Base-by-base conservation (phyloP, 768 basidiomycete genomes). In the Auricularia heimuer region DNA sequence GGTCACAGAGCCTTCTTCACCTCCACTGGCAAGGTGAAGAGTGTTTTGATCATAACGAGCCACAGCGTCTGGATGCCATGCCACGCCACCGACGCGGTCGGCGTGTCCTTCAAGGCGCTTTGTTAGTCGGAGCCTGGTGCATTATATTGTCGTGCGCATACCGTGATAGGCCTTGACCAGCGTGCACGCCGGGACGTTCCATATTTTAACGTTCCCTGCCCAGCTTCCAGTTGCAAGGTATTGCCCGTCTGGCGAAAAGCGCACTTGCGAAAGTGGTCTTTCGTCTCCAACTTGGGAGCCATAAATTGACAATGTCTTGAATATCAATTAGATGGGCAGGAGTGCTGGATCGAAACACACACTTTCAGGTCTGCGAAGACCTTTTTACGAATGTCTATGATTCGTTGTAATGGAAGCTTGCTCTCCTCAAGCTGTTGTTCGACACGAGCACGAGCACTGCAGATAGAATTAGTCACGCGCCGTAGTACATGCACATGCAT, bases 281-380 rank as follows among this genome's bases (percentile, higher is more conserved):
- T 97, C 94, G 74, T 98, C 97, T 64, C 94, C 97, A 69, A 98
- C 94, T 81, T 98, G 96, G 0, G 97, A 98, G 29, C 97, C 97
- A 56, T 98, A 84, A 71, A 94, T 96, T 61, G 86, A 81, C 75
- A 91, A 94, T 75, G 87, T 90, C 92, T 95, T 1, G 36, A 2
- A 29, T 34, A n/a, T 18, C 21, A 63, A 44, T 10, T 21, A 29
- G 29, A 29, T 42, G 3, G 3, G 10, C 35, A 60, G 3, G 39
- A 18, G 62, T 54, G 16, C 60, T 34, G 12, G 62, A 62, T 14
- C 39, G 7, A 58, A 4, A 18, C 12, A 71, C 83, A 67, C 68
- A 94, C 94, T 80, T 97, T 96, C 69, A 99, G 88, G 69, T 94
- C 87, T 2, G 82, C 79, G 70, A 93, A 98, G 34, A 96, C 83